Conservation (phyloP, 192 early-diverging fungal species). For the Geranomyces michiganensis region DNA sequence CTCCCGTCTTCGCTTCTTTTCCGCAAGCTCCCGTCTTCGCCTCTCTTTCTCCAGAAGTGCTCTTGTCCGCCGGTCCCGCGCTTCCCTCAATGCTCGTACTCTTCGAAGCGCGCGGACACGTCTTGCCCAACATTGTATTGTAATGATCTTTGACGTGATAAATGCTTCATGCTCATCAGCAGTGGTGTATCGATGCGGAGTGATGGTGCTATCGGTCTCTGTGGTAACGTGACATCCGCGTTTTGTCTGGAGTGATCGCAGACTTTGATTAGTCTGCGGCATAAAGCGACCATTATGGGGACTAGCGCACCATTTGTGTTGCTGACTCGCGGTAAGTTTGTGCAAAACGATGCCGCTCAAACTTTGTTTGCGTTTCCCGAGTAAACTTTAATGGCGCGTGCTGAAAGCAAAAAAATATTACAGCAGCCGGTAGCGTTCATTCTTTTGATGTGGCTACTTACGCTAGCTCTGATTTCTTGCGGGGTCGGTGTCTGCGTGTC, state of each 20-base stretch:
- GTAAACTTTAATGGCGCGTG: constrained; percentile 43
- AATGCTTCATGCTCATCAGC: constrained; percentile 44
- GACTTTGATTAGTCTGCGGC: neutral
- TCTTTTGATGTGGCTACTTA: too few relatives aligned
- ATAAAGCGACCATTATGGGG: neutral
- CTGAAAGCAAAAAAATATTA: constrained; percentile 23
- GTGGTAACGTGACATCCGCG: constrained; percentile 45
- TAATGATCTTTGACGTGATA: constrained; percentile 41
- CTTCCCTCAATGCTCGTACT: constrained; percentile 37
- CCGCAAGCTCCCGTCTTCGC: constrained; percentile 45
- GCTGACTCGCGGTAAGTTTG: constrained; percentile 44
- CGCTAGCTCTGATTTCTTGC: constrained; percentile 54
- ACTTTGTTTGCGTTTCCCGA: constrained; percentile 61
- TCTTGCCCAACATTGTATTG: constrained; percentile 60
- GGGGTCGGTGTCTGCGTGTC: constrained; percentile 60
- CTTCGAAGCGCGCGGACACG: constrained; percentile 42
- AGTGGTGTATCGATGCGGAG: constrained; percentile 46
- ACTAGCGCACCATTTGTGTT: constrained; percentile 58
- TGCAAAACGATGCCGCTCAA: constrained; percentile 38
- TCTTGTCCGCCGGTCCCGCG: constrained; percentile 35
- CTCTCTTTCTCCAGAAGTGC: constrained; percentile 54
- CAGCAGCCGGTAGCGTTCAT: too few relatives aligned
- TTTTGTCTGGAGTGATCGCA: constrained; percentile 41
- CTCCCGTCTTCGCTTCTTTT: constrained; percentile 52
- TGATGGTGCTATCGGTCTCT: constrained; percentile 40